Evolutionary conservation across 1,139 yeast species (phyloP), one percentile per base, ranked within the genome.

Genomic region (Blastobotrys serpentis): DNA sequence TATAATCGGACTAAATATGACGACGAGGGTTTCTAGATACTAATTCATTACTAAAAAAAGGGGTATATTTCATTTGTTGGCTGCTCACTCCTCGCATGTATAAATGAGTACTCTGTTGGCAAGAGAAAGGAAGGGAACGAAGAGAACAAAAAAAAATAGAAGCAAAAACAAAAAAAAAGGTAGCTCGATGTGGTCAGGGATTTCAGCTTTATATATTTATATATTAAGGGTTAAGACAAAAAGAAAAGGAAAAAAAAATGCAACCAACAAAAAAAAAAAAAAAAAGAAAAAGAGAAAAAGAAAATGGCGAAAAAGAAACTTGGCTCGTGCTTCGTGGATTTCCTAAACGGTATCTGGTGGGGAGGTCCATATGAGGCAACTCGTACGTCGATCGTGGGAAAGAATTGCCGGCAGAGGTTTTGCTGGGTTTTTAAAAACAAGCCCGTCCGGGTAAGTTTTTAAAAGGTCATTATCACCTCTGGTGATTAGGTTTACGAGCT

Each of bases 281-380:
- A 29, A 29, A 29, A 29, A 29, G n/a, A 29, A 29, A 29, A 29
- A 29, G n/a, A 29, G n/a, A 29, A 29, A 29, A 29, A 29, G n/a
- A 29, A 29, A 29, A 29, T 10, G n/a, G n/a, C 7, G n/a, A 29
- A 36, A 36, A 21, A 19, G 40, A 36, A 18, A 36, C 40, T 36
- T 18, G 40, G 23, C n/a, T 17, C 40, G 22, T n/a, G 23, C 21
- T 14, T 10, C 3, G 6, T 36, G 3, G 23, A 19, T 36, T 17
- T 17, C 22, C 14, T 18, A 29, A 29, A 29, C 7, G 14, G 32
- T 29, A 29, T 11, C 13, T 11, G 32, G 32, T 29, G 32, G 32
- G 32, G 32, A 29, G 32, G n/a, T n/a, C 13, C 32, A 11, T 7
- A 29, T 10, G 7, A 29, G 32, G 32, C 32, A 6, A 11, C n/a